phyloP scores from a whole-genome alignment of 1,284 basidiomycete genomes.

The Malassezia caprae region DNA sequence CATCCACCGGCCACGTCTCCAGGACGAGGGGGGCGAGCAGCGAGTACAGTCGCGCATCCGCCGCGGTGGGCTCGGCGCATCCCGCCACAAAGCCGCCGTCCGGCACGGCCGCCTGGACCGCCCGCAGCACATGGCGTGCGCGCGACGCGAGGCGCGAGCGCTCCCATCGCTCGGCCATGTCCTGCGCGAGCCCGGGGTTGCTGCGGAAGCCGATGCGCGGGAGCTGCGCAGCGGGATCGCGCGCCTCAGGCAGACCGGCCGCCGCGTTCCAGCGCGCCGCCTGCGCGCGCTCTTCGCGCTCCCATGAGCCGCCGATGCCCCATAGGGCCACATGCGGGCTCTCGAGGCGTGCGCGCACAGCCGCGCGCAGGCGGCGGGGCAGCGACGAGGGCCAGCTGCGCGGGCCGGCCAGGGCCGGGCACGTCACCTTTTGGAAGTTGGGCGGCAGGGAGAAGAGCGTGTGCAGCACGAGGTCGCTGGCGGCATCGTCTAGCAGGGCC shows the following conservation, averaged over 20 bases:
- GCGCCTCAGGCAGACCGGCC: conserved; percentile 21
- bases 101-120: conserved; percentile 15
- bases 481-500: conserved; percentile 27
- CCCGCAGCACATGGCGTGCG: conserved; percentile 19
- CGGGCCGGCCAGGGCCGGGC: conserved; percentile 6
- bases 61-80: conserved; percentile 7
- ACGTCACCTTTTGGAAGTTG: conserved; percentile 30
- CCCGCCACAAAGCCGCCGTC: neutral
- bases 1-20: conserved; percentile 16
- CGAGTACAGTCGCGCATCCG: conserved; percentile 26
- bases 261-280: conserved; percentile 20
- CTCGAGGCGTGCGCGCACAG: conserved; percentile 26
- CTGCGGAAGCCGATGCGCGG: neutral
- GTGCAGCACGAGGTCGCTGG: conserved; percentile 28
- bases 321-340: conserved; percentile 20
- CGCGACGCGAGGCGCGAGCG: conserved; percentile 14
- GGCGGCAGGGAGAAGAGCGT: conserved; percentile 31
- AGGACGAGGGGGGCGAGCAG: conserved; percentile 28
- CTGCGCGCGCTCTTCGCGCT: conserved; percentile 16
- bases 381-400: conserved; percentile 20
- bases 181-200: neutral
- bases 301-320: conserved; percentile 28
- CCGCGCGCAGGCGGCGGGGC: conserved; percentile 28
- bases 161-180: conserved; percentile 14
- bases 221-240: conserved; percentile 15